These are phyloP conservation scores for Auriculariales sp. DNA, from an alignment of 768 basidiomycete species.

Conservation along the genomic window DNA sequence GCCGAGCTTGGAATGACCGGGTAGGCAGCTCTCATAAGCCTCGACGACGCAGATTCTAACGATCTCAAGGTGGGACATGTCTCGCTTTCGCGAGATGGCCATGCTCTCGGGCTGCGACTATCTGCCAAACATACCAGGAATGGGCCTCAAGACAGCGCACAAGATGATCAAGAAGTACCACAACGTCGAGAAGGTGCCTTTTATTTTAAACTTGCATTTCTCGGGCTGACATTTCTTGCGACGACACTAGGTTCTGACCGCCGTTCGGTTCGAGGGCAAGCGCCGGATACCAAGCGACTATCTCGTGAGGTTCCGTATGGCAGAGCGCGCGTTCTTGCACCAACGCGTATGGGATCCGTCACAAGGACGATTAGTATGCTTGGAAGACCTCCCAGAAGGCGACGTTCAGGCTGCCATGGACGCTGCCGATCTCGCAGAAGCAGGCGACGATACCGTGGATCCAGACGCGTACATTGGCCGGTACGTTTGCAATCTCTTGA, in stretches of 20 bases:
- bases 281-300: constrained; percentile 68
- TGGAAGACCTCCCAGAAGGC: constrained; percentile 44
- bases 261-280: constrained; percentile 69
- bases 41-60: constrained; percentile 48
- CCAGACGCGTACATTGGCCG: constrained; percentile 59
- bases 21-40: too few species aligned
- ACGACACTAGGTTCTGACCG: too few species aligned
- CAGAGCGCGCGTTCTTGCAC: constrained; percentile 85
- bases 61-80: constrained; percentile 78
- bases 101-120: constrained; percentile 91
- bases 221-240: too few species aligned
- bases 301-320: constrained; percentile 55
- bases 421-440: too few species aligned
- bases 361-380: constrained; percentile 46
- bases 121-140: constrained; percentile 75
- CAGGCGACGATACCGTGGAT: too few species aligned
- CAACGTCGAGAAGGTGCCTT: constrained; percentile 76
- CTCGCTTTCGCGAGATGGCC: constrained; percentile 85
- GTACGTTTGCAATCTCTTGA: constrained; percentile 24
- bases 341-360: constrained; percentile 83
- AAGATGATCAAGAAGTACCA: constrained; percentile 68
- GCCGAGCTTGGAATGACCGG: too few species aligned
- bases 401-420: too few species aligned
- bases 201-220: too few species aligned
- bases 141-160: constrained; percentile 91